Evolutionary conservation across 176 grass and related monocot genomes (phyloP).

Genomic region (Thalia dealbata): DNA sequence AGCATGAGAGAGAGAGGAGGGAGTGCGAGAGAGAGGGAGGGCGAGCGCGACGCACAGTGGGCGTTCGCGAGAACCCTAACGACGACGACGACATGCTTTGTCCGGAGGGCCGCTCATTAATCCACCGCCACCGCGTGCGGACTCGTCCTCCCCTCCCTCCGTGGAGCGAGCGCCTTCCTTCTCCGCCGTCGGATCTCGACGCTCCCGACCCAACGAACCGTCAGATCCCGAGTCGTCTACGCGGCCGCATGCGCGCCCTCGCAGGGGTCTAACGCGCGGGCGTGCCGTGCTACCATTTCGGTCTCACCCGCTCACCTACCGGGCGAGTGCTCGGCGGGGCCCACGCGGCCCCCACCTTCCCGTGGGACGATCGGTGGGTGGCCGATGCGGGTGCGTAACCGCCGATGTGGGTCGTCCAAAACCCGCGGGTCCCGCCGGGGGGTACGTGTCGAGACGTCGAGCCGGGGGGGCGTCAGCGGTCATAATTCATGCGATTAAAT

Average conservation of each 20-base stretch:
- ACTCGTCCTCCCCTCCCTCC: no score
- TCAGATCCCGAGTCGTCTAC: background rate
- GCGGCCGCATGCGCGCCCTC: background rate
- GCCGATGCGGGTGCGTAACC: background rate
- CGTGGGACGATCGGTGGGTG: background rate
- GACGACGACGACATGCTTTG: background rate
- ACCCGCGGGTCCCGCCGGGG: background rate
- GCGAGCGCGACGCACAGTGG: background rate
- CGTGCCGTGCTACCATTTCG: no score
- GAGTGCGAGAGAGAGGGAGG: no score
- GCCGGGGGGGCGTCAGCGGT: background rate
- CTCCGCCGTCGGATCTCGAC: background rate
- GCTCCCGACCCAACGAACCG: background rate
- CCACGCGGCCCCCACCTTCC: background rate
- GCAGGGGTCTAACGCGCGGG: background rate
- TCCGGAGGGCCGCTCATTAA: background rate
- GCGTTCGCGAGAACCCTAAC: background rate
- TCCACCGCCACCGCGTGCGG: background rate
- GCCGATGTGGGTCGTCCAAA: background rate
- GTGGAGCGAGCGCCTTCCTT: background rate
- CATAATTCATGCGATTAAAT: background rate
- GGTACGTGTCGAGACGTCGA: background rate
- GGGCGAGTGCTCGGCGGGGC: background rate
- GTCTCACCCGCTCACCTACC: background rate
- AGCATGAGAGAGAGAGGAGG: conserved; percentile 4